phyloP scores from a whole-genome alignment of 805 yeast species.

The Myxozyma kluyveri region DNA sequence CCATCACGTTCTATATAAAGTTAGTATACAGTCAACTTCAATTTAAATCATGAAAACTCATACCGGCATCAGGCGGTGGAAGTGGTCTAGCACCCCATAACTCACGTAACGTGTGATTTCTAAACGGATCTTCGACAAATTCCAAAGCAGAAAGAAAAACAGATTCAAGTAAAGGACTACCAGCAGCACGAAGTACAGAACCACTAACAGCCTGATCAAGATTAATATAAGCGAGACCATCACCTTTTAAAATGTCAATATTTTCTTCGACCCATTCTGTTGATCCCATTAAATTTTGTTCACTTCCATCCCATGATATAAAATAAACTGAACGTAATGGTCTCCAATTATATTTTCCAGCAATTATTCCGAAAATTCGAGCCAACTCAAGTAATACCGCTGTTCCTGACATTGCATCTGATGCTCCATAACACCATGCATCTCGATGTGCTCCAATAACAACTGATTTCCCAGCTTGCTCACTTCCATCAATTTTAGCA shows the following conservation, averaged over 20 bases:
- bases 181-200: slow-evolving; percentile 47
- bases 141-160: slow-evolving; percentile 47
- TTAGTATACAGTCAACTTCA: too few relatives aligned
- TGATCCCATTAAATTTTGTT: slow-evolving; percentile 68
- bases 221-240: slow-evolving; percentile 66
- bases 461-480: slow-evolving; percentile 48
- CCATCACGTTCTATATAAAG: slow-evolving; percentile 59
- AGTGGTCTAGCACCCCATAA: slow-evolving; percentile 14
- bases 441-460: slow-evolving; percentile 76
- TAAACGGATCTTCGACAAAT: slow-evolving; percentile 46
- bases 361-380: slow-evolving; percentile 50
- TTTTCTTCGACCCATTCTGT: slow-evolving; percentile 74
- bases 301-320: slow-evolving; percentile 81
- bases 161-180: slow-evolving; percentile 59
- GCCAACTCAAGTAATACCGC: slow-evolving; percentile 64
- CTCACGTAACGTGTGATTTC: slow-evolving; percentile 13
- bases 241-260: slow-evolving; percentile 44
- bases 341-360: slow-evolving; percentile 59
- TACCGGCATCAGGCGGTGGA: slow-evolving; percentile 27
- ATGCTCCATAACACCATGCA: slow-evolving; percentile 81
- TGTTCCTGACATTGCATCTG: slow-evolving; percentile 75
- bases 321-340: slow-evolving; percentile 68
- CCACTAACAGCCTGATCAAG: slow-evolving; percentile 67
- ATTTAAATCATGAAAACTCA: slow-evolving; percentile 33
- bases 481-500: slow-evolving; percentile 55